Evolutionary conservation across 768 basidiomycete genomes (phyloP).

Genomic region (Macrocybe gigantea): DNA sequence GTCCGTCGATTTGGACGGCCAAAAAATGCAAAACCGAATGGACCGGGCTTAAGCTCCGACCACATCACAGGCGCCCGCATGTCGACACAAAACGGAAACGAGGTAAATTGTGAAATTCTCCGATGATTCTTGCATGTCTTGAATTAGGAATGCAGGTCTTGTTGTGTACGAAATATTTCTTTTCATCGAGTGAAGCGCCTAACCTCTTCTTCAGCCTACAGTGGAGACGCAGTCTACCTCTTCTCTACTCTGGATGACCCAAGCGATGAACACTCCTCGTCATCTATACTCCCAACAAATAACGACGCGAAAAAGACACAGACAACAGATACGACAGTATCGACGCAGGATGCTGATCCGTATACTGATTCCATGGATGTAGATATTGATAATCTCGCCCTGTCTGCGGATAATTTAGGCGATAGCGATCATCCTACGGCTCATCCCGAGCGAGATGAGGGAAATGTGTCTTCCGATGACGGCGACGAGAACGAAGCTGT

Average conservation of each 20-base stretch:
- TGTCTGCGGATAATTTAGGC: constrained; percentile 6
- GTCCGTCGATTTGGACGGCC: constrained; percentile 72
- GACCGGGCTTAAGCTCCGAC: constrained; percentile 34
- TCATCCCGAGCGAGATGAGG: constrained; percentile 23
- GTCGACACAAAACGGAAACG: constrained; percentile 66
- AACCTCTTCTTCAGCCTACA: constrained; percentile 48
- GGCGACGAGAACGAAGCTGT: constrained; percentile 23
- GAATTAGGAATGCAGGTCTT: constrained; percentile 39
- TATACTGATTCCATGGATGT: constrained; percentile 15
- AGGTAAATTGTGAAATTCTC: constrained; percentile 36
- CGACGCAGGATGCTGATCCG: constrained; percentile 11
- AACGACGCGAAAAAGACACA: constrained; percentile 11
- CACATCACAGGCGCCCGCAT: constrained; percentile 77
- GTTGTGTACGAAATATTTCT: constrained; percentile 27
- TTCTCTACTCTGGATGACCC: constrained; percentile 71
- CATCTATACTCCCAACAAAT: constrained; percentile 25
- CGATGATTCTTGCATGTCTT: background rate
- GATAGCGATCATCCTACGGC: constrained; percentile 15
- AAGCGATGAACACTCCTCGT: constrained; percentile 14
- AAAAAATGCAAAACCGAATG: constrained; percentile 9
- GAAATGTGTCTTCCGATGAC: constrained; percentile 13
- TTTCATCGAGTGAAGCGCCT: background rate
- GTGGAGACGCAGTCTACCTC: constrained; percentile 64
- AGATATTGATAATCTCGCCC: constrained; percentile 8
- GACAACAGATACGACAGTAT: constrained; percentile 4